These are phyloP conservation scores for Tolypocladium sp. DNA, from an alignment of 2,329 filamentous ascomycete genomes.

Conservation along the genomic window DNA sequence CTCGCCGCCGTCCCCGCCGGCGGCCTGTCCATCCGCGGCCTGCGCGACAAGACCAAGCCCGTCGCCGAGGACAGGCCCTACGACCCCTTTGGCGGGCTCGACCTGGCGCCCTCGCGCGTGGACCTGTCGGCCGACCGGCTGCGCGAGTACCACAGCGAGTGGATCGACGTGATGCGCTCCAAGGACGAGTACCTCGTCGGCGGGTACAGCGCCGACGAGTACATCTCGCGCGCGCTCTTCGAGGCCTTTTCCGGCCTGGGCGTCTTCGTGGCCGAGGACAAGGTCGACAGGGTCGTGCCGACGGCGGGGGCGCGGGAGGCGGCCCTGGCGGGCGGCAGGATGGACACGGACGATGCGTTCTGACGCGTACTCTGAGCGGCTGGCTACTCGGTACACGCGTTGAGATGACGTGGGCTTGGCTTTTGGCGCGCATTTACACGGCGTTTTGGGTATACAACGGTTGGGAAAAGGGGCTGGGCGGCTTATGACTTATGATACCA, in stretches of 20 bases:
- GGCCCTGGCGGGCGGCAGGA: constrained; percentile 23
- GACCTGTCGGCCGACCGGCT: constrained; percentile 39
- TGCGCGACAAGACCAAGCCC: constrained; percentile 52
- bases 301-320: constrained; percentile 25
- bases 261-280: constrained; percentile 78
- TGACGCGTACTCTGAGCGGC: constrained; percentile 7
- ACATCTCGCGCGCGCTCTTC: constrained; percentile 69
- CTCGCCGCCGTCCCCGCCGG: constrained; percentile 16
- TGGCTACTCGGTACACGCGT: not conserved
- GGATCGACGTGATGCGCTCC: constrained; percentile 57
- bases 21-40: constrained; percentile 63
- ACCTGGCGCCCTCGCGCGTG: constrained; percentile 61
- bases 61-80: constrained; percentile 59
- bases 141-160: constrained; percentile 64
- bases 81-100: constrained; percentile 76
- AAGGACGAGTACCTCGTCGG: constrained; percentile 63
- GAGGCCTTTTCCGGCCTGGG: constrained; percentile 87
- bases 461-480: not conserved
- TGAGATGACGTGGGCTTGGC: not conserved
- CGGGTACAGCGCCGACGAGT: constrained; percentile 77
- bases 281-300: constrained; percentile 28
- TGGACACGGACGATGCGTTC: constrained; percentile 42
- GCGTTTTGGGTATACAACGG: not conserved
- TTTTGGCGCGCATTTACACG: not conserved
- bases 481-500: not conserved